Conservation (phyloP, 306 rosid genomes). For the Casuarina glauca region DNA sequence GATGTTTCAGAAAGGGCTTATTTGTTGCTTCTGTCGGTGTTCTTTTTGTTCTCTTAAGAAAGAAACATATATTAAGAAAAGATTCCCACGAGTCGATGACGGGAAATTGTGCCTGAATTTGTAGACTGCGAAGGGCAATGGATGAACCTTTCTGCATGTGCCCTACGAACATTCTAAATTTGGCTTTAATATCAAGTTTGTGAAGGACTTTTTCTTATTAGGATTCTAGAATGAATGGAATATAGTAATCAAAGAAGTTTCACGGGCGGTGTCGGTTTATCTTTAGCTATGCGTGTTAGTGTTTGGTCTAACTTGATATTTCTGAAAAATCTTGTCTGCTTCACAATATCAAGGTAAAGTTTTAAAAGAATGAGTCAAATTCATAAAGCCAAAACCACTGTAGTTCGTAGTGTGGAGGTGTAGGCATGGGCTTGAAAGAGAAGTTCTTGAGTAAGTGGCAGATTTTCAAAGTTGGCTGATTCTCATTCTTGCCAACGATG, state of each 20-base stretch:
- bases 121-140: not conserved
- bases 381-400: not conserved
- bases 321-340: not conserved
- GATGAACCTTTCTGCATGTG: not conserved
- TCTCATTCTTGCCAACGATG: not conserved
- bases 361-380: not conserved
- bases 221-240: not conserved
- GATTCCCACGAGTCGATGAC: not conserved
- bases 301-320: not conserved
- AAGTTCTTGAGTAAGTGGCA: too few species aligned
- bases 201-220: not conserved
- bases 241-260: not conserved
- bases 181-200: not conserved
- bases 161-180: not conserved
- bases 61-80: not conserved
- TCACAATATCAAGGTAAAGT: constrained; percentile 1
- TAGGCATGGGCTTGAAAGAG: not conserved
- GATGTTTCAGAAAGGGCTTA: not conserved
- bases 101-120: not conserved
- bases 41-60: not conserved
- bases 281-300: not conserved
- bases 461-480: too few species aligned
- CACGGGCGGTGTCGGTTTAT: not conserved
- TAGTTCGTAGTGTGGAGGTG: not conserved
- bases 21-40: not conserved